Evolutionary conservation across 2,329 filamentous ascomycete species (phyloP), one percentile per base, ranked within the genome.

Genomic region (Cordyceps sp.): DNA sequence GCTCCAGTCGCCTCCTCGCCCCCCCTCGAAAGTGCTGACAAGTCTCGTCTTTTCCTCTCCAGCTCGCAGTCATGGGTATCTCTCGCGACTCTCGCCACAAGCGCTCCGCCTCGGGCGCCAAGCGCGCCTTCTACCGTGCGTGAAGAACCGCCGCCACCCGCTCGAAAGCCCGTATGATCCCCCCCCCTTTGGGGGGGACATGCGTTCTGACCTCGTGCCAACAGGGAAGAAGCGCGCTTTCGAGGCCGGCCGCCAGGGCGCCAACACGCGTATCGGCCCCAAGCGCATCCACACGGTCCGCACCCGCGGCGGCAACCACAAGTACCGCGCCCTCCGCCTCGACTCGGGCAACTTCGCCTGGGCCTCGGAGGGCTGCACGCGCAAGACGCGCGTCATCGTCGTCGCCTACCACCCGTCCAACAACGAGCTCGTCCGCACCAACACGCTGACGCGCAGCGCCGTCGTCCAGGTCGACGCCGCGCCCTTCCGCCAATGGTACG

Each of bases 381-480:
- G 90, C 78, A 98, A 98, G 79, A 85, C 83, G 66, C 90, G 92
- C 73, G 82, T 98, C 62, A 94, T 98, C 62, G 85, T 72, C 55
- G 92, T 98, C 67, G 80, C 78, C 61, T 98, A 85, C 82, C 92
- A 98, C 69, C 92, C 90, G 43, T 94, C 88, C 62, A 98, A 98
- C 86, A 98, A 98, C 84, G 90, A 98, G 72, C 77, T 98, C 52
- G 86, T 98, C 73, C 90, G 90, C 59, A 98, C 90, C 66, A 98
- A 98, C 80, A 96, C 90, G 70, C 76, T 98, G 62, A 98, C 90
- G 74, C 92, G 86, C 71, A 84, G 84, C 58, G 90, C 90, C 68
- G 83, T 98, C 57, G 83, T 98, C 62, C 90, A 98, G 74, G 71
- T 98, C 66, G 90, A 98, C 65, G 90, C 92, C 53, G 84, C 90